Evolutionary conservation across 2,329 filamentous ascomycete genomes (phyloP), one percentile per base, ranked within the genome.

Genomic region (Fusarium decemcellulare): DNA sequence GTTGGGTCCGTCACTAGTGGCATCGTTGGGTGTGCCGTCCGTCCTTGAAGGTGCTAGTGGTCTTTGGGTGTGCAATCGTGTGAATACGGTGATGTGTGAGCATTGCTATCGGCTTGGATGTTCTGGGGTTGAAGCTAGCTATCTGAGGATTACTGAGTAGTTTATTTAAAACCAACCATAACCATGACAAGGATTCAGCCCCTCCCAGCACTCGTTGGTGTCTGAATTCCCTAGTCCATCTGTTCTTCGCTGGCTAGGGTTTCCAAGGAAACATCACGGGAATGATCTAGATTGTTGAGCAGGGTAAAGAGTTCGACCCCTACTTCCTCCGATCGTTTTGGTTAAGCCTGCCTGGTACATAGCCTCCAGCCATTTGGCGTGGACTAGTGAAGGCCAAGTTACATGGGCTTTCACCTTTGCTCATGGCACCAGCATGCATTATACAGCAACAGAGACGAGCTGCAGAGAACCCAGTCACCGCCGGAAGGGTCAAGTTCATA

Each of bases 1-100:
- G 52, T 62, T 54, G 47, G 47, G 37, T 37, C 53, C 30, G 46
- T 58, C 30, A 53, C 36, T 50, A 61, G 50, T 57, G 55, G 54
- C 56, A 39, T 52, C 48, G 47, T 47, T 47, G 37, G 12, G 34
- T 23, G 23, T 23, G 23, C 11, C 34, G 16, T 44, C 29, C 15
- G 12, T 50, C 15, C 10, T 44, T 12, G 32, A 34, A 34, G 8
- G 32, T 34, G 32, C 47, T 32, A 40, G 29, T 39, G 27, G 12
- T 50, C 15, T 7, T 44, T 12, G 32, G 12, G 12, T 34, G 32
- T 34, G 32, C 39, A 29, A 39, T 12, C n/a, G 30, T 39, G 40
- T 53, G 23, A 29, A 43, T 39, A 30, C 34, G 23, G 30, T 30
- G 7, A n/a, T 27, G 18, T 32, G 18, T n/a, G 36, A 39, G 18